Evolutionary conservation across 1,284 basidiomycete genomes (phyloP).

Genomic region (Caloboletus inedulis): DNA sequence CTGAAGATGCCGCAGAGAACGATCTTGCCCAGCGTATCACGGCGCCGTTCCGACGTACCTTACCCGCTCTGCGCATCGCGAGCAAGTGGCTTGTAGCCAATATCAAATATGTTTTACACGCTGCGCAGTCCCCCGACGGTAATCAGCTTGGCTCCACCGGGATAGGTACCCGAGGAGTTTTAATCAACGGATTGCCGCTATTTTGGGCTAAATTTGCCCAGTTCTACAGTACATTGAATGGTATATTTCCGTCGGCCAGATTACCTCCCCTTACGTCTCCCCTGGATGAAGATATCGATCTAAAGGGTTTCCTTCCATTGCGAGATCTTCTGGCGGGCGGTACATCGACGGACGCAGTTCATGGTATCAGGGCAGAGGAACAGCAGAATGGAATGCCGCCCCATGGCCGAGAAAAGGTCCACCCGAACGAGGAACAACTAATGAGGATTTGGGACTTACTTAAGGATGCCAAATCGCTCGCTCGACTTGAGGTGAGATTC

Average conservation of each 20-base stretch:
- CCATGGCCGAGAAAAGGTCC: constrained; percentile 53
- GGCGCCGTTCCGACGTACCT: constrained; percentile 78
- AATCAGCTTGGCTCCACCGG: constrained; percentile 8
- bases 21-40: constrained; percentile 81
- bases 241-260: constrained; percentile 66
- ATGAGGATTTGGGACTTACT: constrained; percentile 91
- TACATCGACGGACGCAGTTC: background rate
- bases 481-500: constrained; percentile 52
- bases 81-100: constrained; percentile 89
- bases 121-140: constrained; percentile 25
- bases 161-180: constrained; percentile 18
- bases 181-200: constrained; percentile 34
- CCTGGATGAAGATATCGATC: constrained; percentile 91
- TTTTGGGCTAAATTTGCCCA: constrained; percentile 78
- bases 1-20: constrained; percentile 50
- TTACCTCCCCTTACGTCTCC: constrained; percentile 62
- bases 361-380: constrained; percentile 18
- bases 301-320: constrained; percentile 86
- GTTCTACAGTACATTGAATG: constrained; percentile 63
- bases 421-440: constrained; percentile 93
- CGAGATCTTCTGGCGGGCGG: constrained; percentile 47
- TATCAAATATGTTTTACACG: constrained; percentile 62
- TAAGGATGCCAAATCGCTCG: constrained; percentile 68
- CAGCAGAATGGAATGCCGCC: constrained; percentile 16
- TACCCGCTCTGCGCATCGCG: constrained; percentile 84